These are phyloP conservation scores for Colletotrichum gigasporum DNA, from an alignment of 2,329 filamentous ascomycete genomes.

Conservation along the genomic window DNA sequence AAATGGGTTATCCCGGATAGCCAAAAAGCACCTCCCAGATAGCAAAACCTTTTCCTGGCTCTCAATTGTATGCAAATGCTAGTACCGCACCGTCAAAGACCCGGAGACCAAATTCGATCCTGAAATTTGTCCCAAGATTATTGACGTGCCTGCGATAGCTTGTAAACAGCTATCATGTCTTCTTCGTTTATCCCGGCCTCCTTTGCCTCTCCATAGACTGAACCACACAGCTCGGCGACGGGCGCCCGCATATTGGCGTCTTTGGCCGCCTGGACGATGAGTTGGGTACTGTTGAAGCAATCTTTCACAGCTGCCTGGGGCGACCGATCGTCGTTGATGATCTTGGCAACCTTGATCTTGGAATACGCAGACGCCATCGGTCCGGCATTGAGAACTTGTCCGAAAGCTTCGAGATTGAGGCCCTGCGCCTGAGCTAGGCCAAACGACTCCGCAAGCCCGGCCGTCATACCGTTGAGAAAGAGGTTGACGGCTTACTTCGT, in stretches of 20 bases:
- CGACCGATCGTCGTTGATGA: slow-evolving; percentile 40
- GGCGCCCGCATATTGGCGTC: slow-evolving; percentile 34
- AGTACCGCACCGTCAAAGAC: too few relatives aligned
- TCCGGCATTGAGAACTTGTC: slow-evolving; percentile 39
- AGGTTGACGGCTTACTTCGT: slow-evolving; percentile 44
- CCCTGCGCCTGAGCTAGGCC: slow-evolving; percentile 43
- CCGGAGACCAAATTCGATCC: too few relatives aligned
- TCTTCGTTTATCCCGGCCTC: slow-evolving; percentile 37
- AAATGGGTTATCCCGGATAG: too few relatives aligned
- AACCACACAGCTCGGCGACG: slow-evolving; percentile 34
- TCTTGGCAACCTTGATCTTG: slow-evolving; percentile 41
- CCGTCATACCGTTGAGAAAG: slow-evolving; percentile 41
- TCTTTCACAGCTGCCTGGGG: slow-evolving; percentile 41
- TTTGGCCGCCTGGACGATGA: slow-evolving; percentile 37
- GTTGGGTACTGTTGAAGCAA: slow-evolving; percentile 41
- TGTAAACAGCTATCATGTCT: slow-evolving; percentile 41
- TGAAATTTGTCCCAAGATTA: too few relatives aligned
- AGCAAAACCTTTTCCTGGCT: too few relatives aligned
- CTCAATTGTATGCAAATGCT: too few relatives aligned
- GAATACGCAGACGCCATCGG: slow-evolving; percentile 43
- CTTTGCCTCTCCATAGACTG: slow-evolving; percentile 37
- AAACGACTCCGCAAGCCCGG: slow-evolving; percentile 44
- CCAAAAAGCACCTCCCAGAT: too few relatives aligned
- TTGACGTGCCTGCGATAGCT: slow-evolving; percentile 10
- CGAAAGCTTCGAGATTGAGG: slow-evolving; percentile 41